A percentile compares a stretch with the other conserved stretches of the same genome.
phyloP scores from a whole-genome alignment of 495 filamentous ascomycete species.

The Trichoderma parareesei region DNA sequence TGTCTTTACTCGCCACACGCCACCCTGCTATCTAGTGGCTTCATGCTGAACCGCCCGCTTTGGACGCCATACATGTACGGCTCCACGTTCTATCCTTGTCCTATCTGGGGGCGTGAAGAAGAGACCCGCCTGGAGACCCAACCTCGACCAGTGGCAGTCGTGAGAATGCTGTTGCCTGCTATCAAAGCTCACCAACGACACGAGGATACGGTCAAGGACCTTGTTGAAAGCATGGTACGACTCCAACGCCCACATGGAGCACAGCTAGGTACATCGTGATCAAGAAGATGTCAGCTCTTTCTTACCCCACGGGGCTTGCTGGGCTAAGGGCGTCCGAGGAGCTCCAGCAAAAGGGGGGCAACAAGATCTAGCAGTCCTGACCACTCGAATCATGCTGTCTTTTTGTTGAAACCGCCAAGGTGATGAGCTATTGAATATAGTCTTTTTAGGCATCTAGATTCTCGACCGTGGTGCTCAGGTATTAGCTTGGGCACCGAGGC shows the following conservation, averaged over 20 bases:
- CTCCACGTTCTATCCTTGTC: slow-evolving; percentile 9
- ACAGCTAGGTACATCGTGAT: not conserved
- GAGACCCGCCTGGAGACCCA: not conserved
- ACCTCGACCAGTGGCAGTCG: slow-evolving; percentile 1
- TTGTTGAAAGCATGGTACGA: not conserved
- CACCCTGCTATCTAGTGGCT: not conserved
- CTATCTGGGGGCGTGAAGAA: not conserved
- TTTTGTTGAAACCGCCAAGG: not conserved
- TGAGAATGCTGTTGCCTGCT: slow-evolving; percentile 1
- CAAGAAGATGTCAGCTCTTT: not conserved
- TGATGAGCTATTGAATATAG: not conserved
- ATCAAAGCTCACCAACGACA: not conserved
- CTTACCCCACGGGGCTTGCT: not conserved
- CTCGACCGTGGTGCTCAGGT: not conserved
- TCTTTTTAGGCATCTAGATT: slow-evolving; percentile 6
- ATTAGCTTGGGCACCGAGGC: not conserved
- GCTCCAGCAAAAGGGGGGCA: not conserved
- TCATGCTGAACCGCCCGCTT: not conserved
- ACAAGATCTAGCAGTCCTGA: not conserved
- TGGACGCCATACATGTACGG: not conserved
- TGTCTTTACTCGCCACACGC: not conserved
- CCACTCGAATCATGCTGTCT: not conserved
- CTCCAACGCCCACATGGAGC: not conserved
- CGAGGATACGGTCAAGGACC: not conserved
- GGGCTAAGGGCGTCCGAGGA: not conserved